Percentiles rank a stretch among this genome's conserved stretches.
Evolutionary conservation across 768 basidiomycete genomes (phyloP).

Genomic region (Dacryopinax spathularia): DNA sequence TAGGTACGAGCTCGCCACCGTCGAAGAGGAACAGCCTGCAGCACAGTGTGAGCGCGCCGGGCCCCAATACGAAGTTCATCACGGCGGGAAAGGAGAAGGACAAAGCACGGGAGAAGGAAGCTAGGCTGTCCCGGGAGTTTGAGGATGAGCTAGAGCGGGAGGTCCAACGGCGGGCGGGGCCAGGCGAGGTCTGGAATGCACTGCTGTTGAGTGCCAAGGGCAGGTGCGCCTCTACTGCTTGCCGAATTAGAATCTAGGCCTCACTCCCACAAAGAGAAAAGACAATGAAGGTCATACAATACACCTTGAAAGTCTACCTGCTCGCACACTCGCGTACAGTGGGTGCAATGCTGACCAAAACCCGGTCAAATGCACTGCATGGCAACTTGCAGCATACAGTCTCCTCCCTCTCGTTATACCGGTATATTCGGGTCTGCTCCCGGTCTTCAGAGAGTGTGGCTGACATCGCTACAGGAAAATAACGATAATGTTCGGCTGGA

Average conservation of each 20-base stretch:
- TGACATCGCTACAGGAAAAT: constrained; percentile 42
- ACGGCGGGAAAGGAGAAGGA: not conserved
- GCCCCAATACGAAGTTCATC: not conserved
- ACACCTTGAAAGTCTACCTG: constrained; percentile 60
- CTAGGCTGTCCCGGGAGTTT: not conserved
- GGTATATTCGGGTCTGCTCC: constrained; percentile 31
- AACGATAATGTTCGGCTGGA: constrained; percentile 73
- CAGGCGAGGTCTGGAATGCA: not conserved
- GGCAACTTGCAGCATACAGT: constrained; percentile 47
- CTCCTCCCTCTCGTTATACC: constrained; percentile 57
- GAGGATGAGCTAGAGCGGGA: not conserved
- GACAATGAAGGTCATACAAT: constrained; percentile 60
- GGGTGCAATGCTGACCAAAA: constrained; percentile 10
- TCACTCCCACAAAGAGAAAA: no score
- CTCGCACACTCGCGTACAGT: constrained; percentile 37
- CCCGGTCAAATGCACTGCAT: constrained; percentile 37
- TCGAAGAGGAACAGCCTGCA: not conserved
- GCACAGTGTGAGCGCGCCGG: not conserved
- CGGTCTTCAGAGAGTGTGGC: not conserved
- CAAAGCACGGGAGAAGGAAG: not conserved
- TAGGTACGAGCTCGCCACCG: not conserved
- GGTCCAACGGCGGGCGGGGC: not conserved
- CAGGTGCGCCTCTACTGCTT: no score
- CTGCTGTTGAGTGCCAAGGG: not conserved
- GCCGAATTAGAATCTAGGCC: no score